Conservation (phyloP, 2,329 filamentous ascomycete species). For the Geoglossum cookeanum region DNA sequence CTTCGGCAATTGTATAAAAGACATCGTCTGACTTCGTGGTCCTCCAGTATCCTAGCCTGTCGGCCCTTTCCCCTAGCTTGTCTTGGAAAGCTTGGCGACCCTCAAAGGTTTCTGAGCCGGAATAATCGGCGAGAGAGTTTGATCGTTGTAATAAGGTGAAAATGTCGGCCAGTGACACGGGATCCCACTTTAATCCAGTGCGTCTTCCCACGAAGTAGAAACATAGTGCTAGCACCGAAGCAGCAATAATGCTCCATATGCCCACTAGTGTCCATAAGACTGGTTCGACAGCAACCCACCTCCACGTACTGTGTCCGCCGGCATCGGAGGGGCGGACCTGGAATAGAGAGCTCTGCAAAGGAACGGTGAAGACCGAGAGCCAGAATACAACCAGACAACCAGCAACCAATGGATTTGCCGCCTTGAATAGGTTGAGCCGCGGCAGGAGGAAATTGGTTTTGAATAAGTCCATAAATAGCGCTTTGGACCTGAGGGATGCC, state of each 20-base stretch:
- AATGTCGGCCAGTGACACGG: constrained; percentile 63
- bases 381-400: constrained; percentile 50
- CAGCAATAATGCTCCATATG: constrained; percentile 49
- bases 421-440: constrained; percentile 44
- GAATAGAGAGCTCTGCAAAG: constrained; percentile 62
- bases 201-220: constrained; percentile 43
- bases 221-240: constrained; percentile 38
- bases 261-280: constrained; percentile 61
- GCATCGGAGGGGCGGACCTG: constrained; percentile 43
- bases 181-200: constrained; percentile 74
- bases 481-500: constrained; percentile 37
- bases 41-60: constrained; percentile 76
- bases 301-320: constrained; percentile 41
- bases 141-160: constrained; percentile 60
- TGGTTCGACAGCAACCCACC: constrained; percentile 61
- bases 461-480: constrained; percentile 43
- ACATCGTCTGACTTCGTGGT: constrained; percentile 43
- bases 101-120: constrained; percentile 42
- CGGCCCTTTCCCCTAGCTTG: constrained; percentile 36
- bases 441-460: constrained; percentile 50
- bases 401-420: constrained; percentile 48
- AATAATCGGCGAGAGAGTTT: constrained; percentile 57
- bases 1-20: constrained; percentile 65
- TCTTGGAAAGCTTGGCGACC: constrained; percentile 33
- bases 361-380: constrained; percentile 62